Evolutionary conservation across 768 basidiomycete genomes (phyloP).

Genomic region (Suillus occidentalis): DNA sequence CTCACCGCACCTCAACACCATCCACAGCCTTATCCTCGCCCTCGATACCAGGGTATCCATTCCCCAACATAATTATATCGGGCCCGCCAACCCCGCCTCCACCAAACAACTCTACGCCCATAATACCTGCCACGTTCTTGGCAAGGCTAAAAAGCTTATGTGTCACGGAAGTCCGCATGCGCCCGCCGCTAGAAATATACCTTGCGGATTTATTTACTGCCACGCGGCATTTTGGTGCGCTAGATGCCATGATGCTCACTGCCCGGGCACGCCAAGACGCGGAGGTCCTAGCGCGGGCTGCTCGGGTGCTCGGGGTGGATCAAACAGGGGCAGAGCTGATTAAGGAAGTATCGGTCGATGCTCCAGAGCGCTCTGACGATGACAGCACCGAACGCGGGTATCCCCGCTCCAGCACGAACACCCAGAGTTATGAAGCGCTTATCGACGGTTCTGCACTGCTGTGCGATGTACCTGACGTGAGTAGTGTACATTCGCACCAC

Average conservation of each 20-base stretch:
- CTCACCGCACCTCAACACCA: constrained; percentile 26
- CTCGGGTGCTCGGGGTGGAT: constrained; percentile 63
- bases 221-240: constrained; percentile 63
- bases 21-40: constrained; percentile 31
- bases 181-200: constrained; percentile 58
- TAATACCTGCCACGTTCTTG: constrained; percentile 33
- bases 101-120: constrained; percentile 19
- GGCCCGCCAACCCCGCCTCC: constrained; percentile 30
- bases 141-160: constrained; percentile 27
- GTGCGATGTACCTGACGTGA: constrained; percentile 16
- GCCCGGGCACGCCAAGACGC: constrained; percentile 61
- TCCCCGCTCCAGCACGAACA: constrained; percentile 17
- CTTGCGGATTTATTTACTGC: constrained; percentile 74
- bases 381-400: constrained; percentile 16
- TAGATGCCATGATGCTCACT: constrained; percentile 71
- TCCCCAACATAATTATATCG: constrained; percentile 16
- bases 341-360: constrained; percentile 23
- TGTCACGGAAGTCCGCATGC: constrained; percentile 42
- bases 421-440: constrained; percentile 17
- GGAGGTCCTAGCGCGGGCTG: constrained; percentile 64
- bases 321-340: constrained; percentile 61
- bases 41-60: constrained; percentile 28
- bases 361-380: constrained; percentile 18
- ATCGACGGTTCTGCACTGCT: constrained; percentile 13
- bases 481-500: constrained; percentile 9